Percentiles rank a stretch among this genome's conserved stretches.
Evolutionary conservation across 2,329 filamentous ascomycete genomes (phyloP).

Genomic region (Beauveria sp.): DNA sequence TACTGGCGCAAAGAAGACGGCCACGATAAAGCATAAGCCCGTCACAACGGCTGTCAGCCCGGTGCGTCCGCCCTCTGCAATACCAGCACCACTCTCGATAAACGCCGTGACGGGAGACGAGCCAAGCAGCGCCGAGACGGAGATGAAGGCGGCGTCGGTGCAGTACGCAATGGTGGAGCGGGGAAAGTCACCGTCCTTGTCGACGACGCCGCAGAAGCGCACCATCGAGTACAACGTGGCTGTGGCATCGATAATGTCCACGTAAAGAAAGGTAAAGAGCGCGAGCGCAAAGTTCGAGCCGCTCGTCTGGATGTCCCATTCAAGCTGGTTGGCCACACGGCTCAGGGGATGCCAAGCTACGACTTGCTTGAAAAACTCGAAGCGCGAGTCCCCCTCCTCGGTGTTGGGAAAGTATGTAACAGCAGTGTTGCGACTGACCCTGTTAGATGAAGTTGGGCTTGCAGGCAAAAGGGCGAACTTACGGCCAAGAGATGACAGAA

Average conservation of each 20-base stretch:
- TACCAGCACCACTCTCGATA: slow-evolving; percentile 68
- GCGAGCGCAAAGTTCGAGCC: slow-evolving; percentile 60
- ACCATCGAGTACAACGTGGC: slow-evolving; percentile 79
- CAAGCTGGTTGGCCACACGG: slow-evolving; percentile 53
- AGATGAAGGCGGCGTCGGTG: slow-evolving; percentile 63
- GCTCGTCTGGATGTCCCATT: slow-evolving; percentile 54
- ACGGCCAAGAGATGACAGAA: slow-evolving; percentile 69
- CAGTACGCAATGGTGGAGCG: slow-evolving; percentile 75
- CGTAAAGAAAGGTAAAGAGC: slow-evolving; percentile 71
- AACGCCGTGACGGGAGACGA: slow-evolving; percentile 67
- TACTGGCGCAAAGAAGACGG: slow-evolving; percentile 69
- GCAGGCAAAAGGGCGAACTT: slow-evolving; percentile 23
- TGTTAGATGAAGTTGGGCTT: slow-evolving; percentile 10
- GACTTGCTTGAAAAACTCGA: slow-evolving; percentile 66
- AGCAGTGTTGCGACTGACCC: slow-evolving; percentile 49
- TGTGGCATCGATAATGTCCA: slow-evolving; percentile 72
- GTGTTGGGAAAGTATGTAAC: slow-evolving; percentile 69
- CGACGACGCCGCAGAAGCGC: slow-evolving; percentile 60
- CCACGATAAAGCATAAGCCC: slow-evolving; percentile 62
- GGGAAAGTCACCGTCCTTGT: slow-evolving; percentile 73
- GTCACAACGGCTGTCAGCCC: slow-evolving; percentile 64
- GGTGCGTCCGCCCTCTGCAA: slow-evolving; percentile 66
- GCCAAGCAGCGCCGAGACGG: slow-evolving; percentile 62
- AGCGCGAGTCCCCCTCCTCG: slow-evolving; percentile 53
- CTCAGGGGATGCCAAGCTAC: slow-evolving; percentile 65